phyloP scores from a whole-genome alignment of 139 green algal species.

The Micractinium conductrix region DNA sequence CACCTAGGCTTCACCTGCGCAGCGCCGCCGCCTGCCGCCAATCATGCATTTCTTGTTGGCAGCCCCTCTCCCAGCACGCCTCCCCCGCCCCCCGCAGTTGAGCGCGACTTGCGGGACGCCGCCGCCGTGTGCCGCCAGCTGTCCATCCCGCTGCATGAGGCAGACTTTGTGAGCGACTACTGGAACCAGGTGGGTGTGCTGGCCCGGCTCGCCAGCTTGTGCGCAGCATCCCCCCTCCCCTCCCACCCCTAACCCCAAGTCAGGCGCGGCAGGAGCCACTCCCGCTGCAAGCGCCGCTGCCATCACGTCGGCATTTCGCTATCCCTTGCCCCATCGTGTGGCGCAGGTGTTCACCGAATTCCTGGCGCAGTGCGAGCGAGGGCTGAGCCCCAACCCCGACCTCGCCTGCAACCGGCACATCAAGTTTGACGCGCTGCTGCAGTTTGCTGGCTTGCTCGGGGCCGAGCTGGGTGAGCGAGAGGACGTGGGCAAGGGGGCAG shows the following conservation, averaged over 20 bases:
- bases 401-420: slow-evolving; percentile 87
- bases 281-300: background rate
- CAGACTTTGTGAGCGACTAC: slow-evolving; percentile 78
- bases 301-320: background rate
- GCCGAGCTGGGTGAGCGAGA: slow-evolving; percentile 29
- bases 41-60: background rate
- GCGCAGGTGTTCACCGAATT: slow-evolving; percentile 77
- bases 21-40: too few relatives aligned
- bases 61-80: too few relatives aligned
- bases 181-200: slow-evolving; percentile 55
- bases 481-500: too few relatives aligned
- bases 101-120: slow-evolving; percentile 46
- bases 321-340: background rate
- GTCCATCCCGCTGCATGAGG: slow-evolving; percentile 70
- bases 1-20: too few relatives aligned
- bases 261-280: too few relatives aligned
- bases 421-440: slow-evolving; percentile 81
- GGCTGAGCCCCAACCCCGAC: slow-evolving; percentile 88
- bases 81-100: slow-evolving; percentile 39
- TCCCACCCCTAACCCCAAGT: too few relatives aligned
- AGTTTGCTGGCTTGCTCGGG: slow-evolving; percentile 53
- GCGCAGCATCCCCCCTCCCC: too few relatives aligned
- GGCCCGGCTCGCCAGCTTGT: too few relatives aligned
- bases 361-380: slow-evolving; percentile 52
- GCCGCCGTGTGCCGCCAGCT: slow-evolving; percentile 58